A percentile compares a stretch with the other conserved stretches of the same genome.
Conservation (phyloP, 176 grass and related monocot genomes). For the Melocanna baccifera region DNA sequence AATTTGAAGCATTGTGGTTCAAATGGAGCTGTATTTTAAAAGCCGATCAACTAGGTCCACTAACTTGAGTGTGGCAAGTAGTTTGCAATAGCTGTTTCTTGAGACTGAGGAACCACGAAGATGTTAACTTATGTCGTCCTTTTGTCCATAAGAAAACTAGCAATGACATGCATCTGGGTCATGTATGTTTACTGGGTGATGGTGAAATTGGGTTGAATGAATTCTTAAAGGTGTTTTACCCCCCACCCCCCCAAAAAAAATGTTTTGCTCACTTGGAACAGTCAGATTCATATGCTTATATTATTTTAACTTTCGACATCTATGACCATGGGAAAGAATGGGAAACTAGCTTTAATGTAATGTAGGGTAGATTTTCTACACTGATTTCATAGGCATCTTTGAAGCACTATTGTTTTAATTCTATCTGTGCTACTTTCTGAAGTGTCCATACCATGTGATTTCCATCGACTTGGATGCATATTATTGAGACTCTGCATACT, state of each 20-base stretch:
- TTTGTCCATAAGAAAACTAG: not conserved
- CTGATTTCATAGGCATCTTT: not conserved
- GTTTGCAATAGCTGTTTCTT: not conserved
- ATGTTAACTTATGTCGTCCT: not conserved
- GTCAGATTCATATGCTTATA: not conserved
- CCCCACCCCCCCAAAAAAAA: not conserved
- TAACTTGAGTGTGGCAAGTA: not conserved
- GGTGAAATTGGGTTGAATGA: not conserved
- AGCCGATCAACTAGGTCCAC: not conserved
- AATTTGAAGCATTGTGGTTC: not conserved
- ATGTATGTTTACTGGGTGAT: not conserved
- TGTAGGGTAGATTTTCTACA: not conserved
- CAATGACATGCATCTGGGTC: not conserved
- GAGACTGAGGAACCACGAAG: not conserved
- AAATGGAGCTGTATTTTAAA: not conserved
- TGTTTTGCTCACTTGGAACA: not conserved
- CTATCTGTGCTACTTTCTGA: not conserved
- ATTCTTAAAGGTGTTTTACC: not conserved
- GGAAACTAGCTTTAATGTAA: conserved; percentile 1
- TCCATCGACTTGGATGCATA: not conserved
- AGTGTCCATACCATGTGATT: not conserved
- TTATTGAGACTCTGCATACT: not conserved
- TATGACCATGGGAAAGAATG: not conserved
- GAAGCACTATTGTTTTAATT: not conserved
- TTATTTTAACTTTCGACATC: not conserved